phyloP scores from a whole-genome alignment of 1,284 basidiomycete species.

The Heliocybe sulcata region DNA sequence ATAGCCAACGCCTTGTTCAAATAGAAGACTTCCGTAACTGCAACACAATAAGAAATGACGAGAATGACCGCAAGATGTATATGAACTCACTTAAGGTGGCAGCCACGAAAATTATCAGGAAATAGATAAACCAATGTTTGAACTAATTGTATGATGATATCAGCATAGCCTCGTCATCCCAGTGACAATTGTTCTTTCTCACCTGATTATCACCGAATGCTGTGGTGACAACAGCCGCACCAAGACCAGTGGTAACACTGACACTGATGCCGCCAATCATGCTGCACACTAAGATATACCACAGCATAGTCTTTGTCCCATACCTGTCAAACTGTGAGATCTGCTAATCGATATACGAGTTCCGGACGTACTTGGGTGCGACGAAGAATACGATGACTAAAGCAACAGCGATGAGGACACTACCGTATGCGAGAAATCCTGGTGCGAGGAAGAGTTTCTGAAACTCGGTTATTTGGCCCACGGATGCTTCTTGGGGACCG shows the following conservation, averaged over 20 bases:
- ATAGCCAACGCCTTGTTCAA: constrained; percentile 94
- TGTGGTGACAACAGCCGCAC: constrained; percentile 84
- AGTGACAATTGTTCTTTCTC: constrained; percentile 8
- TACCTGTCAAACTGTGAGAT: constrained; percentile 37
- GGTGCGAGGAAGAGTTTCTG: constrained; percentile 80
- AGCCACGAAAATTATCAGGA: constrained; percentile 79
- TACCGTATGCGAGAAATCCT: constrained; percentile 79
- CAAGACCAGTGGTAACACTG: constrained; percentile 92
- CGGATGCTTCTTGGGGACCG: constrained; percentile 75
- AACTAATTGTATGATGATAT: constrained; percentile 38
- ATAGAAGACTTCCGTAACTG: constrained; percentile 91
- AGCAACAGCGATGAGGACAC: constrained; percentile 54
- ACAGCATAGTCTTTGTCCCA: constrained; percentile 92
- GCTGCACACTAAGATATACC: constrained; percentile 92
- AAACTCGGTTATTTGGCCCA: constrained; percentile 79
- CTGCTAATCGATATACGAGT: constrained; percentile 6
- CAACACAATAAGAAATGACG: constrained; percentile 8
- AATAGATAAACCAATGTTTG: constrained; percentile 82
- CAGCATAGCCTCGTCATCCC: neutral
- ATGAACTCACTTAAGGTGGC: constrained; percentile 64
- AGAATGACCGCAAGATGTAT: constrained; percentile 14
- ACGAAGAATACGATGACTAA: constrained; percentile 74
- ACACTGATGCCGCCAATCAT: constrained; percentile 97
- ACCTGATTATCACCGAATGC: constrained; percentile 85
- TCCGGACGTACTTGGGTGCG: constrained; percentile 55